Evolutionary conservation across 139 green algal genomes (phyloP), one percentile per base, ranked within the genome.

Genomic region (Chlorella vulgaris): DNA sequence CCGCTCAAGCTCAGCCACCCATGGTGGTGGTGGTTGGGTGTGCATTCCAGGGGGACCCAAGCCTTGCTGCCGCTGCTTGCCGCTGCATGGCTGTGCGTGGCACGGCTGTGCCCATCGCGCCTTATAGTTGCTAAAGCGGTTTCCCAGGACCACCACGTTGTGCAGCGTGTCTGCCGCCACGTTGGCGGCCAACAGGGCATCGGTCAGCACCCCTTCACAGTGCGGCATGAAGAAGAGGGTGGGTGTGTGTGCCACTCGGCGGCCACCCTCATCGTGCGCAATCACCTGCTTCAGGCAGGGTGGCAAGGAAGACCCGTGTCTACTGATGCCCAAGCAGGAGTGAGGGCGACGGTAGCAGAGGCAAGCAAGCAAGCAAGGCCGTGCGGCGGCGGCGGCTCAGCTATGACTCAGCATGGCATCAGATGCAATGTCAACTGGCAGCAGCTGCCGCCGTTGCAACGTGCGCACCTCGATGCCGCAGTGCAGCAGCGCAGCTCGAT

Each of bases 221-320:
- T 94, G 90, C 1, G 90, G 88, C 83, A 94, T 86, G 83, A 90
- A 94, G 81, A 94, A 93, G 29, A 94, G 77, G 0, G 90, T 94
- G 65, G 89, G 89, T 21, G 10, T 18, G 7, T 3, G 8, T 10
- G 82, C 90, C 13, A 76, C 35, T 4, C 85, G 76, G 8, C 70
- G 66, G 43, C 84, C 85, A 24, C 68, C 28, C 73, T 92, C 82
- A 73, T 93, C 86, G 36, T 82, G 69, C 2, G 74, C 38, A 0
- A 47, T 42, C 18, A 83, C 55, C 40, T 82, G 29, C 29, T 29
- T n/a, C 22, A n/a, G 53, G 31, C 28, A n/a, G 18, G n/a, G 42
- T 6, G 70, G 8, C 0, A 8, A 43, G 3, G 38, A 38, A 58
- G 7, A 43, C 7, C 21, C 3, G 21, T 63, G 35, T 24, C 42